A percentile compares a stretch with the other conserved stretches of the same genome.
phyloP scores from a whole-genome alignment of 2,329 filamentous ascomycete species.

The Paecilomyces variotii region DNA sequence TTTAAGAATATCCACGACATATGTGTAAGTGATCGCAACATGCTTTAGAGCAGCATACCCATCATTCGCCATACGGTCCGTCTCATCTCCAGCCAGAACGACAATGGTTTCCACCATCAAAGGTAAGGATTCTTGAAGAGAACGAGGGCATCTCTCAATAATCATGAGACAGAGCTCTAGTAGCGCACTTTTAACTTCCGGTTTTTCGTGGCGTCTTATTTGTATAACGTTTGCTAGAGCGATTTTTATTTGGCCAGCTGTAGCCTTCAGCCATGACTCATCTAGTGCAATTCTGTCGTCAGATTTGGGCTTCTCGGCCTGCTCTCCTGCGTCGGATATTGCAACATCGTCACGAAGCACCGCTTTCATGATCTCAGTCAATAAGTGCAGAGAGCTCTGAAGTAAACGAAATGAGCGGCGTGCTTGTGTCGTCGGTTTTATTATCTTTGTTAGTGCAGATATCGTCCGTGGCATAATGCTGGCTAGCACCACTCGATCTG shows the following conservation, averaged over 20 bases:
- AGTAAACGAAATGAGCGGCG: conserved; percentile 58
- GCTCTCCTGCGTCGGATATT: conserved; percentile 10
- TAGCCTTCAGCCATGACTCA: conserved; percentile 68
- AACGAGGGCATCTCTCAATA: conserved; percentile 68
- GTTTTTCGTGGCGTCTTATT: conserved; percentile 61
- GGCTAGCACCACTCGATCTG: conserved; percentile 66
- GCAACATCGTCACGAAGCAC: conserved; percentile 41
- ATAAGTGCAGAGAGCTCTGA: conserved; percentile 50
- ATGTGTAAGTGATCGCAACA: conserved; percentile 54
- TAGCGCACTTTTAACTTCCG: conserved; percentile 61
- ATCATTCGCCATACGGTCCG: conserved; percentile 29
- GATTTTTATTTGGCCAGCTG: conserved; percentile 70
- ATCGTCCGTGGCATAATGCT: conserved; percentile 83
- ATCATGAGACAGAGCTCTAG: conserved; percentile 64
- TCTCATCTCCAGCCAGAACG: conserved; percentile 51
- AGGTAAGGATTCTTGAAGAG: conserved; percentile 59
- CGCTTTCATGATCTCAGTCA: conserved; percentile 41
- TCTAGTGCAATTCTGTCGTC: conserved; percentile 35
- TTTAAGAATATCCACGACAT: conserved; percentile 58
- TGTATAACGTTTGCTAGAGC: conserved; percentile 72
- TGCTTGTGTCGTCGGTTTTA: conserved; percentile 60
- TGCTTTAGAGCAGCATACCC: conserved; percentile 44
- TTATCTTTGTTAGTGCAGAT: conserved; percentile 67
- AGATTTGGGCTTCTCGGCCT: conserved; percentile 16
- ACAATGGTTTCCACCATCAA: conserved; percentile 78